Conservation (phyloP, 441 rosid species). For the Gossypium davidsonii region DNA sequence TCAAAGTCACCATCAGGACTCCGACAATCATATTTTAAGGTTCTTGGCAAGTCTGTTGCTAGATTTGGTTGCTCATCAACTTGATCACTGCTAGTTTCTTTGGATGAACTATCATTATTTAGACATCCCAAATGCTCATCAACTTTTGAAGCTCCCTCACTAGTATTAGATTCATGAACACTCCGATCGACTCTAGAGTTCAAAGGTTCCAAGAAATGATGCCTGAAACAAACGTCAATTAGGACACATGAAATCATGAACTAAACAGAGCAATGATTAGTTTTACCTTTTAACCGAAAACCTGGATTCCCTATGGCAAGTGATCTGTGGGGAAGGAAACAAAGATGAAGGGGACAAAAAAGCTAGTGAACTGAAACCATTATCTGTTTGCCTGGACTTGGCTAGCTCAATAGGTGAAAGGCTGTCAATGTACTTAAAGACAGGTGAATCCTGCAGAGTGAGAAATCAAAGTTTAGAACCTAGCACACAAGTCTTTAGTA, state of each 20-base stretch:
- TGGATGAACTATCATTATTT: constrained; percentile 8
- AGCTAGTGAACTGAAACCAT: constrained; percentile 28
- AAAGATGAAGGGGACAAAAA: constrained; percentile 40
- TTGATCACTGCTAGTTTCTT: constrained; percentile 22
- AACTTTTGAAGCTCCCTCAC: constrained; percentile 18
- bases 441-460: constrained; percentile 54
- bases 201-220: constrained; percentile 26
- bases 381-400: constrained; percentile 25
- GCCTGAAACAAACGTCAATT: constrained; percentile 26
- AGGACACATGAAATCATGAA: neutral
- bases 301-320: constrained; percentile 30
- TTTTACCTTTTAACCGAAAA: constrained; percentile 33
- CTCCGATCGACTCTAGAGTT: constrained; percentile 13
- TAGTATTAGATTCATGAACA: constrained; percentile 17
- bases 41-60: constrained; percentile 32
- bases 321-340: constrained; percentile 37
- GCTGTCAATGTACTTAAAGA: constrained; percentile 45
- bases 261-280: neutral
- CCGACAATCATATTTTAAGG: constrained; percentile 32
- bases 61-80: constrained; percentile 23
- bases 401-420: constrained; percentile 49
- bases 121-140: constrained; percentile 12
- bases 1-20: constrained; percentile 25
- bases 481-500: neutral
- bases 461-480: neutral